Base-by-base conservation (phyloP, 2,329 filamentous ascomycete genomes). In the Boeremia lycopersici region DNA sequence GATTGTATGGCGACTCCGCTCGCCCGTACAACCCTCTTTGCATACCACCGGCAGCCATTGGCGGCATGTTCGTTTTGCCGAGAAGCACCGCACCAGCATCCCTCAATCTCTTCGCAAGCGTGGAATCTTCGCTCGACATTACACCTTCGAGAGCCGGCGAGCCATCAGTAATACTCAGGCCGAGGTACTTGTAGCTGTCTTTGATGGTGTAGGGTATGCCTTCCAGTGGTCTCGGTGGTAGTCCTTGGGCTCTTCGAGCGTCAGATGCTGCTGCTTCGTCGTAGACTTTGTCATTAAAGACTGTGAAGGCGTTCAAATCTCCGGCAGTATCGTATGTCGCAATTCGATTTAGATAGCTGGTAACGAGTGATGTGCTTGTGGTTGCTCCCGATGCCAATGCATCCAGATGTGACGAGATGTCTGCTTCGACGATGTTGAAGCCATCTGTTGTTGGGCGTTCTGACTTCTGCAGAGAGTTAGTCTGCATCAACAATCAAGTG, bases 121-220 rank as follows among this genome's bases (percentile, higher is more conserved):
- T 80, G 1, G 83, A 81, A 64, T 86, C 83, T 39, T 82, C 77
- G 7, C 75, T 79, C 0, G 84, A 77, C 2, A 81, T 60, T 0
- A 86, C 64, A 7, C 79, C 64, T 29, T 77, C 63, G 48, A 86
- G 83, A 0, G 84, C 84, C 2, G 81, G 81, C 0, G 83, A 85
- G 0, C 83, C 84, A 45, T 77, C 72, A 0, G 82, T 82, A 2
- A 81, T 79, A 0, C 78, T 83, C 75, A 85, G 78, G 1, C 80
- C 81, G 23, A 76, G 74, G 26, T 82, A 78, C 58, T 81, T 83
- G 73, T 81, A 85, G 61, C 77, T 81, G 62, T 86, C 84, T 64
- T 86, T 86, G 60, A 84, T 74, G 0, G 82, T 83, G 54, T 78
- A 85, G 0, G 83, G 82, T 6, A 86, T 84, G 1, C 84, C 82